Evolutionary conservation across 495 filamentous ascomycete genomes (phyloP), one percentile per base, ranked within the genome.

Genomic region (Aspergillus funiculosus): DNA sequence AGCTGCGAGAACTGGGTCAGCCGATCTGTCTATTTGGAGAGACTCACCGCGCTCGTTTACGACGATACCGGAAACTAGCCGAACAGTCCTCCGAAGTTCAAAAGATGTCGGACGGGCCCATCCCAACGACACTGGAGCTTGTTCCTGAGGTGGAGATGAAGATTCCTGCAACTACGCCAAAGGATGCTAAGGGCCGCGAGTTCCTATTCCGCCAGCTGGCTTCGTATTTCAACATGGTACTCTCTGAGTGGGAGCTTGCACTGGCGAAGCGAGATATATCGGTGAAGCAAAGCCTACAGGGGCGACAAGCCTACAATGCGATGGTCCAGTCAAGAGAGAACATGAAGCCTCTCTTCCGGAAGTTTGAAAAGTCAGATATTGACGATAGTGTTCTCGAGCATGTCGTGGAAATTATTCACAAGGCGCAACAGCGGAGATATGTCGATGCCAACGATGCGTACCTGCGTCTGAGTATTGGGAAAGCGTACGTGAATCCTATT

Each of bases 401-500:
- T 8, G 74, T 98, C 7, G 80, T 91, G n/a, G 91, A 96, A 68
- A 97, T 98, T 53, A 89, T 95, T 11, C 71, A 81, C 50, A 87
- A 89, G 17, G 88, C 89, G 4, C 92, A 98, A 71, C 82, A 87
- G 57, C 71, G 86, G 43, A 74, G 87, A 55, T 98, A 97, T 61
- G 94, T 98, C 26, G 87, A 95, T 66, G 92, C 92, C 15, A 97
- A 96, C 58, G 90, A 98, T 60, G 88, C 88, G 1, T 98, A 97
- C 61, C 65, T 98, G 38, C 73, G 87, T 25, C 66, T 97, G 45
- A 94, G 87, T 65, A 98, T 98, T 62, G 92, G 92, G 42, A 98
- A 98, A 75, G 94, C 92, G 64, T 79, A 67, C 28, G 74, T 43
- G 1, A 3, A 10, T 10, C 31, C 14, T n/a, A 6, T n/a, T 10